Percentiles rank a stretch among this genome's conserved stretches.
phyloP scores from a whole-genome alignment of 1,139 yeast genomes.

The Blastobotrys ciferrii region DNA sequence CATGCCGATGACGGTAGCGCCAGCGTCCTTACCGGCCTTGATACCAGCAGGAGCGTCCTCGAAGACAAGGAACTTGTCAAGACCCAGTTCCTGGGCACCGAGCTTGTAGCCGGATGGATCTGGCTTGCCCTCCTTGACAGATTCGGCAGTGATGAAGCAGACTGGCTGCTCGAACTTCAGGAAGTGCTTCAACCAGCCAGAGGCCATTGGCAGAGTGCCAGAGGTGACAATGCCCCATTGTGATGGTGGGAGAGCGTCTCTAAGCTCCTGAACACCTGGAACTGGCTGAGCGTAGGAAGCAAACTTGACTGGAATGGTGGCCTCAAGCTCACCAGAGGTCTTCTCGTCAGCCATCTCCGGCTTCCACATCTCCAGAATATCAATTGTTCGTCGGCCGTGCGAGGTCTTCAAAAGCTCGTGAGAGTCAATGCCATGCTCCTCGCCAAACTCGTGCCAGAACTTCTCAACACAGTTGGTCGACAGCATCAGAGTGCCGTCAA shows the following conservation, averaged over 20 bases:
- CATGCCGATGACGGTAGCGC: slow-evolving; percentile 79
- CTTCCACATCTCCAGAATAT: slow-evolving; percentile 69
- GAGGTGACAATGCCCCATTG: slow-evolving; percentile 84
- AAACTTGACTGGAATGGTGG: slow-evolving; percentile 66
- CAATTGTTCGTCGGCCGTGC: slow-evolving; percentile 82
- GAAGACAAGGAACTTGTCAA: slow-evolving; percentile 56
- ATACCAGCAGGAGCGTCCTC: slow-evolving; percentile 92
- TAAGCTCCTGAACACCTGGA: slow-evolving; percentile 68
- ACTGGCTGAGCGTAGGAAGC: slow-evolving; percentile 72
- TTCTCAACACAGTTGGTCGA: slow-evolving; percentile 81
- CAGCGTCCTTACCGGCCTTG: slow-evolving; percentile 79
- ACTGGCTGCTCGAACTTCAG: slow-evolving; percentile 63
- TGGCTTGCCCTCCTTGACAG: slow-evolving; percentile 76
- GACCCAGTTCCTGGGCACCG: slow-evolving; percentile 60
- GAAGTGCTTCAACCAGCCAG: slow-evolving; percentile 68
- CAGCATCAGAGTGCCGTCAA: slow-evolving; percentile 82
- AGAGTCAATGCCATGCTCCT: slow-evolving; percentile 68
- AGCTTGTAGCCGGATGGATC: slow-evolving; percentile 76
- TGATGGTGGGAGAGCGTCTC: slow-evolving; percentile 44
- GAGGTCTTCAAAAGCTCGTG: slow-evolving; percentile 68
- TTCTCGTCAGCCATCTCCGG: slow-evolving; percentile 69
- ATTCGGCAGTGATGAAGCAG: slow-evolving; percentile 75
- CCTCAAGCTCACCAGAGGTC: slow-evolving; percentile 68
- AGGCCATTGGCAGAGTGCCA: slow-evolving; percentile 74
- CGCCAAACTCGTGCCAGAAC: slow-evolving; percentile 74